phyloP scores from a whole-genome alignment of 2,329 filamentous ascomycete genomes.

The Coniella vitis region DNA sequence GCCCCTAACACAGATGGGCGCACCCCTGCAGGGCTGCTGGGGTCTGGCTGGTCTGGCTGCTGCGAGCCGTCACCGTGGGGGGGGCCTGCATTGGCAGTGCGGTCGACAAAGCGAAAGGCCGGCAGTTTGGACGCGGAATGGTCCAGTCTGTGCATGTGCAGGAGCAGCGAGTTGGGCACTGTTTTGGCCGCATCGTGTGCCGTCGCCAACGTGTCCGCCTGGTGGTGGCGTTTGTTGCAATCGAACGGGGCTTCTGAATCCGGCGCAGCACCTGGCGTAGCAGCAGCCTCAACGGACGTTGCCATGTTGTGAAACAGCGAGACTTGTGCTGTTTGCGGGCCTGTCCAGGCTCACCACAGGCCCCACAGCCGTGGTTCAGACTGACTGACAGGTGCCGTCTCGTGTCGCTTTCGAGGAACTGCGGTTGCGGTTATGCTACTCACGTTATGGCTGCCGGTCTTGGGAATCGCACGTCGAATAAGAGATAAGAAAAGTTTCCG shows the following conservation, averaged over 20 bases:
- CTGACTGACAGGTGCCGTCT: too few relatives aligned
- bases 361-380: too few relatives aligned
- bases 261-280: too few relatives aligned
- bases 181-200: not conserved
- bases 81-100: not conserved
- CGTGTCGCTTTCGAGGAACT: too few relatives aligned
- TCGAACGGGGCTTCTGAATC: too few relatives aligned
- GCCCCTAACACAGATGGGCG: not conserved
- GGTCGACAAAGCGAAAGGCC: slow-evolving; percentile 46
- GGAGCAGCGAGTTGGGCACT: not conserved
- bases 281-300: too few relatives aligned
- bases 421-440: too few relatives aligned
- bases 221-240: too few relatives aligned
- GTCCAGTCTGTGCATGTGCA: slow-evolving; percentile 43
- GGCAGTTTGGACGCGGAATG: slow-evolving; percentile 51
- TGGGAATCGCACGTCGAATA: too few relatives aligned
- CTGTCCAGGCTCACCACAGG: not conserved
- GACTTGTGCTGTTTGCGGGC: not conserved
- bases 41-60: not conserved
- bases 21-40: not conserved
- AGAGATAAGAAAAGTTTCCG: too few relatives aligned
- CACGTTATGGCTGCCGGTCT: too few relatives aligned
- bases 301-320: not conserved
- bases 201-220: too few relatives aligned
- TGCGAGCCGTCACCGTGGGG: not conserved